phyloP scores from a whole-genome alignment of 2,329 filamentous ascomycete species.

The Fusarium cyanostomum region DNA sequence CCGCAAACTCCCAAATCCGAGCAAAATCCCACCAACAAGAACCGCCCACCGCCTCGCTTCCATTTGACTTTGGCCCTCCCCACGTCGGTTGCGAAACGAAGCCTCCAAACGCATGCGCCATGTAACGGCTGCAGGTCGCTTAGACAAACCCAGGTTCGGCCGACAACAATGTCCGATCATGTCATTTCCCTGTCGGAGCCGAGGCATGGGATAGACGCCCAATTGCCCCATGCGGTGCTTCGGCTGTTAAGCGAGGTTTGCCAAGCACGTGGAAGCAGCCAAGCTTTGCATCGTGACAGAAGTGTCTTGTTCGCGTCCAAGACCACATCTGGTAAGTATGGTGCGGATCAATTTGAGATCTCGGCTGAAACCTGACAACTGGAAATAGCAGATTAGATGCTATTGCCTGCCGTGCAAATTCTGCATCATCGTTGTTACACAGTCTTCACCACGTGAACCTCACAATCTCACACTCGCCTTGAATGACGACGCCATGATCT shows the following conservation, averaged over 20 bases:
- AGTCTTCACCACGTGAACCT: not conserved
- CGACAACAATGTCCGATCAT: not conserved
- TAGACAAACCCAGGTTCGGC: conserved; percentile 11
- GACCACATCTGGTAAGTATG: not conserved
- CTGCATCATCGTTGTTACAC: too few relatives aligned
- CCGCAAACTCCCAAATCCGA: not conserved
- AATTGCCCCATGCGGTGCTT: not conserved
- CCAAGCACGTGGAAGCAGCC: too few relatives aligned
- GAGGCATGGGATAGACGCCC: not conserved
- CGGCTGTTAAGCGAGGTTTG: conserved; percentile 3
- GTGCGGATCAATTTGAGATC: not conserved
- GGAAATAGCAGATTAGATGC: too few relatives aligned
- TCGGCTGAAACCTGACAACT: not conserved
- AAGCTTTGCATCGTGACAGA: not conserved
- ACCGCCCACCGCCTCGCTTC: not conserved
- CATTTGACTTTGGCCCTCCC: not conserved
- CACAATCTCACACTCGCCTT: conserved; percentile 11
- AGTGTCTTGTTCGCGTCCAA: not conserved
- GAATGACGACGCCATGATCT: conserved; percentile 28
- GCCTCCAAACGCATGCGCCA: conserved; percentile 3
- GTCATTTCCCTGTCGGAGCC: not conserved
- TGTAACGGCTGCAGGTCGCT: conserved; percentile 31
- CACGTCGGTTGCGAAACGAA: conserved; percentile 42
- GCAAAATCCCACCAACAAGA: not conserved
- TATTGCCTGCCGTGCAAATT: too few relatives aligned